Percentiles rank a stretch among this genome's conserved stretches.
Evolutionary conservation across 2,329 filamentous ascomycete genomes (phyloP).

Genomic region (Colletotrichum sp.): DNA sequence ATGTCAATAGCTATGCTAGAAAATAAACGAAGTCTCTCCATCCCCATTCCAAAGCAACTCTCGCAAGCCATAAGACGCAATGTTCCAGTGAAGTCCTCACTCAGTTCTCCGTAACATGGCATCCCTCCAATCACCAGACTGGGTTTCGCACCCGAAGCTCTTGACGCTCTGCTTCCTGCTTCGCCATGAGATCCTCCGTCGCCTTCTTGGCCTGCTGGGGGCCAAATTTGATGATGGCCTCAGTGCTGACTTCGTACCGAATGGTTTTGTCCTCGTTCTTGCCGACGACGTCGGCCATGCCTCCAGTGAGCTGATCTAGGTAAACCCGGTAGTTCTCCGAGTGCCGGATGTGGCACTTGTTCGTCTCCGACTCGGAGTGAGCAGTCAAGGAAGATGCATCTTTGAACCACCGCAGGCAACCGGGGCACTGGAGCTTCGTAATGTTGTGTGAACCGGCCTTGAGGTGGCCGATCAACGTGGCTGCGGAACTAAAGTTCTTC

Average conservation of each 20-base stretch:
- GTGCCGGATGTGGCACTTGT: slow-evolving; percentile 46
- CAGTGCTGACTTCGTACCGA: slow-evolving; percentile 32
- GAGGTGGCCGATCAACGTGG: slow-evolving; percentile 46
- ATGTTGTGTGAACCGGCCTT: slow-evolving; percentile 43
- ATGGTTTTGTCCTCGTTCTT: slow-evolving; percentile 35
- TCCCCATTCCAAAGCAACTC: neutral
- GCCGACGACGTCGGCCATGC: slow-evolving; percentile 37
- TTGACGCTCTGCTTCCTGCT: neutral
- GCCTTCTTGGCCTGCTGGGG: neutral
- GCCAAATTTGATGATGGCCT: slow-evolving; percentile 16
- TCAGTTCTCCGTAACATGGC: neutral
- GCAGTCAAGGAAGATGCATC: slow-evolving; percentile 46
- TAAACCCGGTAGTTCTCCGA: slow-evolving; percentile 40
- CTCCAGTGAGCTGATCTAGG: slow-evolving; percentile 43
- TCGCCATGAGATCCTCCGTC: neutral
- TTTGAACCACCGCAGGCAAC: slow-evolving; percentile 46
- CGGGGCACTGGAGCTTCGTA: slow-evolving; percentile 44
- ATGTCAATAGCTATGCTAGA: neutral
- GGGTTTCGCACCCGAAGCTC: neutral
- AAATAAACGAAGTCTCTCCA: neutral
- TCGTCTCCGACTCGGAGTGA: slow-evolving; percentile 51
- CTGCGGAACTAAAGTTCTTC: slow-evolving; percentile 40
- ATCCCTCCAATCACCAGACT: neutral
- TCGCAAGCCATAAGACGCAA: neutral
- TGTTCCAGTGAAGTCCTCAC: neutral